phyloP scores from a whole-genome alignment of 208 protist genomes.

The Trypanosoma melophagium region DNA sequence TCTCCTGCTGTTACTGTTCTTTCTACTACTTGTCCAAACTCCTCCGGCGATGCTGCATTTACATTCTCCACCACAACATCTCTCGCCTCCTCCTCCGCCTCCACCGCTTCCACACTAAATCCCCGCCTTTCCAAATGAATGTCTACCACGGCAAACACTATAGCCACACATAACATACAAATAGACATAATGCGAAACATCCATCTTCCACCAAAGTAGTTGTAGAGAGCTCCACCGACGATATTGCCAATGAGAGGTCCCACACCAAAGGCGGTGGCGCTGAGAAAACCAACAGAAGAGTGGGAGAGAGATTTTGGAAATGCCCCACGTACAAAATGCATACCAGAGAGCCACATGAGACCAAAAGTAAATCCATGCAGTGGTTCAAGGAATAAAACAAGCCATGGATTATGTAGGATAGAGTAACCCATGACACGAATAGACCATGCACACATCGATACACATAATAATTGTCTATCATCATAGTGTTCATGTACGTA shows the following conservation, averaged over 20 bases:
- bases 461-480: conserved; percentile 26
- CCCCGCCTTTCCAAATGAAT: conserved; percentile 16
- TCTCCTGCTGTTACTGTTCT: not conserved
- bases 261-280: conserved; percentile 31
- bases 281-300: conserved; percentile 34
- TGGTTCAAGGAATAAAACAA: conserved; percentile 36
- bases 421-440: conserved; percentile 35
- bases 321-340: conserved; percentile 27
- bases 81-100: not conserved
- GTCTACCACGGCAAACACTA: conserved; percentile 18
- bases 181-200: conserved; percentile 29
- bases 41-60: not conserved
- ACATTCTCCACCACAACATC: conserved; percentile 1
- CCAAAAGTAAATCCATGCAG: conserved; percentile 44
- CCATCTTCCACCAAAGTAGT: conserved; percentile 22
- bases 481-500: conserved; percentile 17
- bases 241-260: conserved; percentile 37
- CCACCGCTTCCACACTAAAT: conserved; percentile 2
- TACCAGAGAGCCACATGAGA: conserved; percentile 36
- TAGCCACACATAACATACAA: conserved; percentile 20
- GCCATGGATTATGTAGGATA: conserved; percentile 34
- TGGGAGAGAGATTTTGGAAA: conserved; percentile 23
- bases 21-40: not conserved
- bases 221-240: conserved; percentile 33
- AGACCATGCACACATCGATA: conserved; percentile 18